Evolutionary conservation across 2,329 filamentous ascomycete genomes (phyloP).

Genomic region (Paraconiothyrium sp.): DNA sequence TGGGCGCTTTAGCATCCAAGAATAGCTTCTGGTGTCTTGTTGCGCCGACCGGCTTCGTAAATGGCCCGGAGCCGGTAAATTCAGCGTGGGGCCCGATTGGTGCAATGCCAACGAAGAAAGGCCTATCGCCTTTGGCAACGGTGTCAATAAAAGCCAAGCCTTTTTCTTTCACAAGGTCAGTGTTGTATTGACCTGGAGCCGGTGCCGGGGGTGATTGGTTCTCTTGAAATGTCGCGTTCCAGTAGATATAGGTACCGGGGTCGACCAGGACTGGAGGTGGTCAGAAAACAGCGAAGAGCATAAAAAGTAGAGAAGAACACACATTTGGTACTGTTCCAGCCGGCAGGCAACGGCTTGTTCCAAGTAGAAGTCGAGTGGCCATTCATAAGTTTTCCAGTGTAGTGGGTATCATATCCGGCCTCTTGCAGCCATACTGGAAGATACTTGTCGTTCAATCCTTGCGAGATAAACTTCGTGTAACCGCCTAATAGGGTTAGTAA

Average conservation of each 20-base stretch:
- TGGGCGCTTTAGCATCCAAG: slow-evolving; percentile 65
- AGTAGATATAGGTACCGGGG: slow-evolving; percentile 73
- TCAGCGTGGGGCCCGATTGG: slow-evolving; percentile 70
- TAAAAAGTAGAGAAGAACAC: not conserved
- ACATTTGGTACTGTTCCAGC: slow-evolving; percentile 6
- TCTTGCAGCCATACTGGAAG: slow-evolving; percentile 74
- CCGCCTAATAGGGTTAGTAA: slow-evolving; percentile 37
- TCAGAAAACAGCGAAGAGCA: not conserved
- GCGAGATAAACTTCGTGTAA: slow-evolving; percentile 71
- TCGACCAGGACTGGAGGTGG: slow-evolving; percentile 54
- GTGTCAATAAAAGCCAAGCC: slow-evolving; percentile 69
- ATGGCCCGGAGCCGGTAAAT: slow-evolving; percentile 50
- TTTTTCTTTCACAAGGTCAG: slow-evolving; percentile 68
- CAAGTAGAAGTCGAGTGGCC: slow-evolving; percentile 70
- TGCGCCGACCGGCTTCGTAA: slow-evolving; percentile 61
- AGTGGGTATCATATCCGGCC: slow-evolving; percentile 74
- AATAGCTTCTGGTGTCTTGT: slow-evolving; percentile 71
- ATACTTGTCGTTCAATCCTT: slow-evolving; percentile 72
- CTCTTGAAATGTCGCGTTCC: slow-evolving; percentile 70
- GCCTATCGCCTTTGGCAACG: slow-evolving; percentile 61
- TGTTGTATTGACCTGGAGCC: slow-evolving; percentile 63
- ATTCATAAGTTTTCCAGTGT: slow-evolving; percentile 76
- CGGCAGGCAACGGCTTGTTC: slow-evolving; percentile 48
- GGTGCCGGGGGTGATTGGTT: slow-evolving; percentile 65
- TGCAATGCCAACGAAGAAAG: slow-evolving; percentile 73